Percentiles rank a stretch among this genome's conserved stretches.
Evolutionary conservation across 2,329 filamentous ascomycete species (phyloP).

Genomic region (Pseudocercospora musae): DNA sequence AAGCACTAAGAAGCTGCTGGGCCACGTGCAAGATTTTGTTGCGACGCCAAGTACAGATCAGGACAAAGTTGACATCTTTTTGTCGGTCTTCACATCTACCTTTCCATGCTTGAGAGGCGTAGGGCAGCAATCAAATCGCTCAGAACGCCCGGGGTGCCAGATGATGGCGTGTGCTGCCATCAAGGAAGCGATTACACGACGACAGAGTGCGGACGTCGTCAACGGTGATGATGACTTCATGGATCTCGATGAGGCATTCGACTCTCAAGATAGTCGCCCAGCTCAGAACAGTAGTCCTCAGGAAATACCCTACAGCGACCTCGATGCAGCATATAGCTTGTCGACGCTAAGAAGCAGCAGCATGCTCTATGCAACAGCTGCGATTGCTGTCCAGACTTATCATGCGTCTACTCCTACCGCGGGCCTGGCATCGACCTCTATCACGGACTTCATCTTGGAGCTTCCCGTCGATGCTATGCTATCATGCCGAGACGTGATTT

Average conservation of each 20-base stretch:
- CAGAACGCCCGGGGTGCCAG: not conserved
- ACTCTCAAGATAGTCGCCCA: constrained; percentile 55
- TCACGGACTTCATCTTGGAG: constrained; percentile 28
- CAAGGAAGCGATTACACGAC: constrained; percentile 7
- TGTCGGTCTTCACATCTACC: constrained; percentile 36
- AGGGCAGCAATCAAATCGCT: not conserved
- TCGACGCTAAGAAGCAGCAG: constrained; percentile 20
- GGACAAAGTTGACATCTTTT: constrained; percentile 43
- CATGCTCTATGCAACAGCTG: constrained; percentile 24
- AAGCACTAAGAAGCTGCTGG: constrained; percentile 27
- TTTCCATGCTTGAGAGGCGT: constrained; percentile 4
- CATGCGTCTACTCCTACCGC: not conserved
- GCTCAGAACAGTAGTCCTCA: constrained; percentile 36
- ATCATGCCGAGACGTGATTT: constrained; percentile 25
- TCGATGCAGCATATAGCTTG: constrained; percentile 25
- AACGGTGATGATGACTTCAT: constrained; percentile 56
- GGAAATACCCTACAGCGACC: constrained; percentile 48
- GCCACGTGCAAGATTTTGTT: constrained; percentile 37
- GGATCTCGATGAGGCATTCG: constrained; percentile 65
- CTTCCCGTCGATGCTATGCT: constrained; percentile 24
- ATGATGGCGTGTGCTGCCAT: constrained; percentile 11
- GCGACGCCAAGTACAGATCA: constrained; percentile 39
- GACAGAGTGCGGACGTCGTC: constrained; percentile 4
- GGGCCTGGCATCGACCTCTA: constrained; percentile 7
- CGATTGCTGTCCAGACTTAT: constrained; percentile 3